Evolutionary conservation across 1,284 basidiomycete genomes (phyloP), one percentile per base, ranked within the genome.

Genomic region (Naganishia sp.): DNA sequence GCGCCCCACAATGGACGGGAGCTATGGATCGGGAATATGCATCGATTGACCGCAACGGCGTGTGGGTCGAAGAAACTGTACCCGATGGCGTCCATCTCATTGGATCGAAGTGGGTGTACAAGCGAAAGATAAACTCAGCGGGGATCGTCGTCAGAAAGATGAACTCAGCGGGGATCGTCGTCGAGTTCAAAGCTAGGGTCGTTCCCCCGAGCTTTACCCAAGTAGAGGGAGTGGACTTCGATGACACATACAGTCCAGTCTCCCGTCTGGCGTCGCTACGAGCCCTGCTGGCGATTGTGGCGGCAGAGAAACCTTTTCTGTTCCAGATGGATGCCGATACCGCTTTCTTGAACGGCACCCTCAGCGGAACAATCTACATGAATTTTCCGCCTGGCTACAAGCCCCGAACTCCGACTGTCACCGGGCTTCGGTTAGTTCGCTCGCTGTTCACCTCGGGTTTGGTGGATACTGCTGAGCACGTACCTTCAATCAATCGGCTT

Each of bases 201-300:
- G 71, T 74, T 13, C 75, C 75, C 6, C 68, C 70, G 49, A 73
- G 74, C 2, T 73, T 66, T 53, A 66, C 60, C 2, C 82, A 83
- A 61, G 66, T 78, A 1, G 75, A 72, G 21, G 81, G 82, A 0
- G 59, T 75, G 18, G 81, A 84, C 67, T 83, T 79, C 69, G 70
- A 72, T 0, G 76, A 81, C 6, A 84, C 82, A 0, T 81, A 79
- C 65, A 78, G 82, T 23, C 82, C 82, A 0, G 82, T 81, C 0
- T 75, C 75, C 0, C 75, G 76, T 0, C 73, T 79, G 63, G 72
- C 79, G 49, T 80, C 81, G 0, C 75, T 82, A 31, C 74, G 78
- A 0, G 46, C 79, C 2, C 56, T 84, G 0, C 70, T 82, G 0
- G 72, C 81, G 13, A 69, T 83, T 2, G 82, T 79, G 7, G 79